Evolutionary conservation across 1,284 basidiomycete species (phyloP), one percentile per base, ranked within the genome.

Genomic region (Cryptococcus sp.): DNA sequence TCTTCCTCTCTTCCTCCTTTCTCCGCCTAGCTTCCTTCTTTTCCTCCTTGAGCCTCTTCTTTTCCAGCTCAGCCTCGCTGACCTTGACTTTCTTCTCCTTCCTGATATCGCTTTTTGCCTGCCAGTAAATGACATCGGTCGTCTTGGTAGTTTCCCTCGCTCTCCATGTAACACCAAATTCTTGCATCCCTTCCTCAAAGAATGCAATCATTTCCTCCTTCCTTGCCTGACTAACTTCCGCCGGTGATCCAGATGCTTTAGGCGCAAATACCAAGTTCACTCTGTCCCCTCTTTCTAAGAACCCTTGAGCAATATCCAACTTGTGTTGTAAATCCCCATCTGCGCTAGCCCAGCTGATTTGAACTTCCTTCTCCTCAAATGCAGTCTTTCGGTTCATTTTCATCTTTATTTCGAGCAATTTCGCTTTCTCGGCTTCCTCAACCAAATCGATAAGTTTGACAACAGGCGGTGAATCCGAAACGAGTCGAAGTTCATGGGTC

Each of bases 51-150:
- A 39, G 28, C 40, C 10, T 45, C 40, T 23, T 10, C 50, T 37
- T 45, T 19, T 36, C 49, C 36, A 25, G 34, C 23, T 54, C 55
- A 14, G 40, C 47, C 28, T 19, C 23, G 40, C 43, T 39, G 56
- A 54, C 53, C 56, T 59, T 55, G 52, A 90, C 89, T 87, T 98
- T 91, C 81, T 92, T 93, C 78, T 96, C 91, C 63, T 91, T 88
- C 76, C 94, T 94, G 76, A 89, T 86, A 78, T 89, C 91, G 70
- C 91, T 91, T 72, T 93, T 25, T n/a, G 31, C 43, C 49, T 60
- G 41, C 41, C 41, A 72, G 58, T 82, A 81, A 65, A 88, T 91
- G 77, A 94, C 88, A 76, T 59, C 59, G 59, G 75, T 61, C 59
- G 87, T 88, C 78, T 85, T 84, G 49, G 82, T 86, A 32, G 85